A percentile compares a stretch with the other conserved stretches of the same genome.
Evolutionary conservation across 306 rosid species (phyloP).

Genomic region (Trifolium repens): DNA sequence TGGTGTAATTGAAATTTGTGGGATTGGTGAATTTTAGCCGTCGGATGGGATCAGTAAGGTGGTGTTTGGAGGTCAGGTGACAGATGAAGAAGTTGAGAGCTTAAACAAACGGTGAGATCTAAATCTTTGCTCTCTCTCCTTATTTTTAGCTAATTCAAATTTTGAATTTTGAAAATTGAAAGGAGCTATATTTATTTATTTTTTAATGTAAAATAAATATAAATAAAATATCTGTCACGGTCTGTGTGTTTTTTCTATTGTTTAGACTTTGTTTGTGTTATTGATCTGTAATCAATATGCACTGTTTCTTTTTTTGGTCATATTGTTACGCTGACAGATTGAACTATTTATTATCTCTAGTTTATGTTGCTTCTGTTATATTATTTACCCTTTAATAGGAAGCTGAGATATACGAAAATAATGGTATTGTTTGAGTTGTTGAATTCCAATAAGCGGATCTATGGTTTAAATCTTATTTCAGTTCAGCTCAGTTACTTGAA

Average conservation of each 20-base stretch:
- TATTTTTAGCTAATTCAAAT: background rate
- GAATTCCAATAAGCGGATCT: conserved; percentile 38
- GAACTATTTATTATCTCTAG: background rate
- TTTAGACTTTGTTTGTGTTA: background rate
- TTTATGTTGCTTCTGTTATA: background rate
- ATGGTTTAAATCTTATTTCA: conserved; percentile 2
- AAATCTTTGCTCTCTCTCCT: background rate
- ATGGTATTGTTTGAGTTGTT: conserved; percentile 24
- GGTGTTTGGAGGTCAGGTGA: conserved; percentile 98
- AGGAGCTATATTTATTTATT: background rate
- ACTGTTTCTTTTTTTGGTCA: conserved; percentile 3
- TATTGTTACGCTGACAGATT: background rate
- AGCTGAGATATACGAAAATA: background rate
- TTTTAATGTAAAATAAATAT: too few relatives aligned
- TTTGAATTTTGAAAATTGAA: background rate
- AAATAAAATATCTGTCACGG: background rate
- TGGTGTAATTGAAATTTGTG: background rate
- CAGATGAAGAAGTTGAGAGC: conserved; percentile 88
- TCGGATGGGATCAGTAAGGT: conserved; percentile 99
- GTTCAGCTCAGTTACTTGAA: background rate
- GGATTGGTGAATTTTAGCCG: conserved; percentile 57
- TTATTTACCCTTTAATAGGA: background rate
- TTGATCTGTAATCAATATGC: conserved; percentile 38
- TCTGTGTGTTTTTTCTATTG: background rate
- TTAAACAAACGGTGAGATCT: conserved; percentile 99